phyloP scores from a whole-genome alignment of 805 yeast species.

The Zygosaccharomyces lentus region DNA sequence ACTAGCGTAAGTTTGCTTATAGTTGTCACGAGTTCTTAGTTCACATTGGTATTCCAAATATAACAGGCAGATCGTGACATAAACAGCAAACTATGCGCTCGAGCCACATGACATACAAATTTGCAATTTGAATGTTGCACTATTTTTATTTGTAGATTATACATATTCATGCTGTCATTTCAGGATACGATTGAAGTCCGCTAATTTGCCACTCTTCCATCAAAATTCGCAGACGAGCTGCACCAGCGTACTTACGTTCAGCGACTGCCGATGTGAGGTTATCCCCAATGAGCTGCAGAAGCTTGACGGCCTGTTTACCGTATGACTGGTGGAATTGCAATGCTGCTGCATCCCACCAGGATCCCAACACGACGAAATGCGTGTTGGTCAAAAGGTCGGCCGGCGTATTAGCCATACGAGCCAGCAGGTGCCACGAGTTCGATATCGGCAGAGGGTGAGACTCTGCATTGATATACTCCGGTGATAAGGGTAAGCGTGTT shows the following conservation, averaged over 20 bases:
- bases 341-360: conserved; percentile 92
- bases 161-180: conserved; percentile 30
- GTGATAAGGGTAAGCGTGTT: conserved; percentile 46
- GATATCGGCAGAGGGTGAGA: conserved; percentile 54
- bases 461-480: conserved; percentile 25
- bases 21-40: not conserved
- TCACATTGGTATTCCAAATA: not conserved
- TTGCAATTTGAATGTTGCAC: not conserved
- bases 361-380: conserved; percentile 65
- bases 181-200: conserved; percentile 43
- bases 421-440: conserved; percentile 65
- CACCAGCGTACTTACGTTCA: conserved; percentile 62
- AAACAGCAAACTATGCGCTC: not conserved
- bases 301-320: conserved; percentile 66
- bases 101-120: conserved; percentile 3
- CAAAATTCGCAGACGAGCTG: conserved; percentile 67
- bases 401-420: conserved; percentile 63
- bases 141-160: not conserved
- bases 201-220: conserved; percentile 71
- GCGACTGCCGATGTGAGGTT: conserved; percentile 52
- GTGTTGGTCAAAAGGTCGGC: conserved; percentile 50
- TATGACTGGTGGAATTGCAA: conserved; percentile 49
- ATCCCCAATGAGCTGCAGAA: conserved; percentile 44
- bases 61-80: not conserved
- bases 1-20: not conserved